Base-by-base conservation (phyloP, 768 basidiomycete species). In the Boletus rubroflammeus region DNA sequence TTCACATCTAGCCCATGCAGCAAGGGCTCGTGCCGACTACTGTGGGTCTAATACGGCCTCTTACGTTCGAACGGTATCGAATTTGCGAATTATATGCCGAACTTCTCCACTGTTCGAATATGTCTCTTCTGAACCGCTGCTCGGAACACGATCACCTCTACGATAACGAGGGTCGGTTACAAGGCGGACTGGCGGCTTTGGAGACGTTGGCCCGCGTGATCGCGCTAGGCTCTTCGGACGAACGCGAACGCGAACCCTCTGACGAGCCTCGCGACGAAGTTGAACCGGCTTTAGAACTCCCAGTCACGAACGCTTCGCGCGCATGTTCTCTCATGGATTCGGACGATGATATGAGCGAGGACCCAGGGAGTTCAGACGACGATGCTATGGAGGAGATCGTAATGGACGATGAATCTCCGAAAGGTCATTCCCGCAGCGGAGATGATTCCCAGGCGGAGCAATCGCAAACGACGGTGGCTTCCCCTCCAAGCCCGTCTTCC, bases 21-120 rank as follows among this genome's bases (percentile, higher is more conserved):
- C 77, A 78, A 63, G 86, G 82, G 0, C 81, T 83, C 5, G 75
- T 91, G 26, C 75, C 78, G 31, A 91, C 90, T 0, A 91, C 89
- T 0, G 78, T 90, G n/a, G 89, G 89, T 6, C 68, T 73, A 6
- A 80, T 90, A 49, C 76, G 77, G 2, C 93, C 95, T 0, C 82
- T 99, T 26, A 98, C 97, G 1, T 83, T 95, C 54, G 97, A 98
- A 69, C 86, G 97, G 15, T 97, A 93, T 71, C 85, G 96, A 10
- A 93, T 98, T 62, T 91, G 93, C 72, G 97, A 99, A 71, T 78
- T 99, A 13, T 94, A 96, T 63, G 97, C 96, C 19, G 97, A 99
- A 67, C 83, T 99, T 6, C 75, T 98, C 25, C 97, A 99, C 66
- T 97, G 94, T 68, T 98, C 97, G 17, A 98, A 97, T 65, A 98